A percentile compares a stretch with the other conserved stretches of the same genome.
Conservation (phyloP, 352 stramenopile species). For the Pythium phragmiticola region DNA sequence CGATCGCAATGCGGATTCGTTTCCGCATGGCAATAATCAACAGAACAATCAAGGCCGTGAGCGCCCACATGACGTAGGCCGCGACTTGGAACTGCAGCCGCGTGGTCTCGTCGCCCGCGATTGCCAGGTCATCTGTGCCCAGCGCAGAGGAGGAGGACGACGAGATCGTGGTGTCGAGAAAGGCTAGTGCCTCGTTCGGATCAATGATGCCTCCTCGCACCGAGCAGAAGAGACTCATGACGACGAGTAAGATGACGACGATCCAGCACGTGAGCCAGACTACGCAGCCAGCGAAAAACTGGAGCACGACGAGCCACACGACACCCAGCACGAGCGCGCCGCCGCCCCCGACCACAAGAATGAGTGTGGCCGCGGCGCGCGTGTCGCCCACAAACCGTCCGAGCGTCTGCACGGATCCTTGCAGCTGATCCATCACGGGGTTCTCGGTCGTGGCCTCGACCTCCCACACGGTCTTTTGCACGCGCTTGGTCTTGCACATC, state of each 20-base stretch:
- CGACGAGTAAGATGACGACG: constrained; percentile 54
- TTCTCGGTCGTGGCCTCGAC: constrained; percentile 54
- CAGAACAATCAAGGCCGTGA: constrained; percentile 49
- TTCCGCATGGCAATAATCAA: constrained; percentile 70
- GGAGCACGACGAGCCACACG: constrained; percentile 73
- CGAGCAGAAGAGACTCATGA: constrained; percentile 80
- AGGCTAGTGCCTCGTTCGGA: constrained; percentile 37
- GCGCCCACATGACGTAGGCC: constrained; percentile 55
- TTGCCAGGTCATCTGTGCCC: constrained; percentile 27
- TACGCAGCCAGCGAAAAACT: constrained; percentile 72
- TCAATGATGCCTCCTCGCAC: constrained; percentile 64
- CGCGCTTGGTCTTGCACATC: constrained; percentile 64
- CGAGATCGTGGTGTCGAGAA: constrained; percentile 39
- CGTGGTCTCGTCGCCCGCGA: constrained; percentile 34
- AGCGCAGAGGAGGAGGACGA: constrained; percentile 21
- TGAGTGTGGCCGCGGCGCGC: constrained; percentile 48
- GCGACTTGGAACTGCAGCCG: constrained; percentile 64
- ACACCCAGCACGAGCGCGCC: constrained; percentile 58
- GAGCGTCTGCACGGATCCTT: constrained; percentile 56
- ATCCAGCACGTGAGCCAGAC: constrained; percentile 80
- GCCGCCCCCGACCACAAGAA: constrained; percentile 53
- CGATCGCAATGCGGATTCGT: constrained; percentile 62
- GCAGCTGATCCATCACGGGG: constrained; percentile 70
- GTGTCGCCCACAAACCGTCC: constrained; percentile 78
- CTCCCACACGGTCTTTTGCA: constrained; percentile 64